Evolutionary conservation across 495 filamentous ascomycete species (phyloP).

Genomic region (Entonaema liquescens): DNA sequence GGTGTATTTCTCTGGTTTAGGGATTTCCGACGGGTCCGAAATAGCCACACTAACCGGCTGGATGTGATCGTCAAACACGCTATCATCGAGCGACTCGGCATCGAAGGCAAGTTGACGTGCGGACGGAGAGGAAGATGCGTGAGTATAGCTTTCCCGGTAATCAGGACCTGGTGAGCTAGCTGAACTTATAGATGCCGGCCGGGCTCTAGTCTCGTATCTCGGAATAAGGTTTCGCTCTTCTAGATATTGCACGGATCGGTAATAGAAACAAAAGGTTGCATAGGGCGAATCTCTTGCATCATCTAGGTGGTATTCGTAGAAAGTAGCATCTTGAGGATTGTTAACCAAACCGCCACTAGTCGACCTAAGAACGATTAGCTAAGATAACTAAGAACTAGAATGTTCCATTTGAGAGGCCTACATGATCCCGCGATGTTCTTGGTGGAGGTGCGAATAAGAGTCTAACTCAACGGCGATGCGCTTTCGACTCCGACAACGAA

Average conservation of each 20-base stretch:
- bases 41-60: constrained; percentile 4
- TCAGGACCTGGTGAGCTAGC: neutral
- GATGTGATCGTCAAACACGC: constrained; percentile 26
- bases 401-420: constrained; percentile 37
- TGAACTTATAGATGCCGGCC: constrained; percentile 3
- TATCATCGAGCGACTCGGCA: constrained; percentile 29
- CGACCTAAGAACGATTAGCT: constrained; percentile 45
- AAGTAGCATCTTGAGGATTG: constrained; percentile 57
- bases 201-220: constrained; percentile 7
- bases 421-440: constrained; percentile 58
- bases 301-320: constrained; percentile 56
- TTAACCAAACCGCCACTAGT: constrained; percentile 57
- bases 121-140: neutral
- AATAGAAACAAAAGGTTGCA: constrained; percentile 59
- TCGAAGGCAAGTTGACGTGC: constrained; percentile 19
- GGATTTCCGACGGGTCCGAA: constrained; percentile 14
- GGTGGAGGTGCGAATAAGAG: constrained; percentile 49
- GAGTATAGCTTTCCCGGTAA: neutral
- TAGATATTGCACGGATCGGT: constrained; percentile 56
- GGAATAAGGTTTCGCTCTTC: constrained; percentile 52
- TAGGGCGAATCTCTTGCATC: constrained; percentile 59
- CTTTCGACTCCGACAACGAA: constrained; percentile 54
- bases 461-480: constrained; percentile 46
- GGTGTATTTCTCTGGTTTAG: constrained; percentile 28
- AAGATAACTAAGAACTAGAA: neutral